These are phyloP conservation scores for Chiua virens DNA, from an alignment of 768 basidiomycete genomes.

Conservation along the genomic window DNA sequence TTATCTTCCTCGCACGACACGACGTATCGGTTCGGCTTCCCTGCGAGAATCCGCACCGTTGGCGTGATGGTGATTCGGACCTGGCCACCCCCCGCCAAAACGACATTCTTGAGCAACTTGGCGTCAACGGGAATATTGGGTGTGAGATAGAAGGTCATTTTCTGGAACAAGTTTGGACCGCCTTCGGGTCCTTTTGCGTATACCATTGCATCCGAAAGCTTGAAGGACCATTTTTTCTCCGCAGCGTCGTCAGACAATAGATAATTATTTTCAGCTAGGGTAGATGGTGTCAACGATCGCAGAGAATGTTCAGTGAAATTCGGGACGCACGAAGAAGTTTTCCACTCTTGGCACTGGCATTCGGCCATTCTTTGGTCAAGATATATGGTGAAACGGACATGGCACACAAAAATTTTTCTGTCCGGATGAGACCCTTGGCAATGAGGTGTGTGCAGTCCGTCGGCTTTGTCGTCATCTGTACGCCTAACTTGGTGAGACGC, in stretches of 20 bases:
- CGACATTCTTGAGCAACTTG: slow-evolving; percentile 66
- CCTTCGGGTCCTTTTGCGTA: slow-evolving; percentile 49
- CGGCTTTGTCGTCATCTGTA: slow-evolving; percentile 57
- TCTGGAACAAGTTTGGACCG: slow-evolving; percentile 55
- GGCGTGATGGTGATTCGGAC: slow-evolving; percentile 52
- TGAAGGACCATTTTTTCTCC: slow-evolving; percentile 69
- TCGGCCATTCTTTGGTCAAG: slow-evolving; percentile 69
- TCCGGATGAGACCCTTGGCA: slow-evolving; percentile 66
- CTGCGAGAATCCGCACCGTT: slow-evolving; percentile 53
- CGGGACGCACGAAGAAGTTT: slow-evolving; percentile 59
- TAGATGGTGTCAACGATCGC: neutral
- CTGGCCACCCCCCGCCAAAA: slow-evolving; percentile 69
- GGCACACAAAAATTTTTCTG: slow-evolving; percentile 86
- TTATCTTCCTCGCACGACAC: slow-evolving; percentile 67
- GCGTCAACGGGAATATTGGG: slow-evolving; percentile 57
- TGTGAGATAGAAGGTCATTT: slow-evolving; percentile 75
- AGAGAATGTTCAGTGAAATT: neutral
- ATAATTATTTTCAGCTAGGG: slow-evolving; percentile 62
- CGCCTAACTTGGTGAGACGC: slow-evolving; percentile 66
- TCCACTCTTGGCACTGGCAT: slow-evolving; percentile 52
- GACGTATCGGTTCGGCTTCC: slow-evolving; percentile 51
- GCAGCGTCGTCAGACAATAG: slow-evolving; percentile 56
- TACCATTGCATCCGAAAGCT: slow-evolving; percentile 56
- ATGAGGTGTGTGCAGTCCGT: slow-evolving; percentile 80
- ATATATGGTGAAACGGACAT: slow-evolving; percentile 62